These are phyloP conservation scores for Atkinsonella texensis DNA, from an alignment of 2,329 filamentous ascomycete genomes.

Conservation along the genomic window DNA sequence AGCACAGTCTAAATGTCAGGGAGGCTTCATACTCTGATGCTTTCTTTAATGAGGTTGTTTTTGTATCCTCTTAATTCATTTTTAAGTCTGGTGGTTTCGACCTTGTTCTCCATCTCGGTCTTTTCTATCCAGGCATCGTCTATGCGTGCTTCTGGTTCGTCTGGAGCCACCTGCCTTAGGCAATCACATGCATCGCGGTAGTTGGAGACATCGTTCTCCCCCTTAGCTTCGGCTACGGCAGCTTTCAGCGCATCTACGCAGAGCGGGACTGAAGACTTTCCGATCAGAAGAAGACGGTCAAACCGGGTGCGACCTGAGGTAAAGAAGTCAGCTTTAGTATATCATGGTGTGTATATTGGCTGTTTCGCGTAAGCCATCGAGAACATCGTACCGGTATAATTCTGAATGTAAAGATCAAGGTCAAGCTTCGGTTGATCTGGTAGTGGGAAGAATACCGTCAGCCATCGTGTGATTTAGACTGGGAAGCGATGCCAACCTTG, in stretches of 20 bases:
- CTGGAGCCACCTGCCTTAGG: slow-evolving; percentile 50
- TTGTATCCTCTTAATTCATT: slow-evolving; percentile 83
- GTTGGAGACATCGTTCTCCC: slow-evolving; percentile 56
- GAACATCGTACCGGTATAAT: slow-evolving; percentile 59
- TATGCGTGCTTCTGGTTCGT: slow-evolving; percentile 52
- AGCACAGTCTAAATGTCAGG: not conserved
- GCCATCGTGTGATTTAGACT: not conserved
- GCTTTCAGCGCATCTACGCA: slow-evolving; percentile 69
- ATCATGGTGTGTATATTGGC: not conserved
- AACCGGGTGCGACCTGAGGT: slow-evolving; percentile 62
- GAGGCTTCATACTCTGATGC: slow-evolving; percentile 56
- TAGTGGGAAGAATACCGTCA: not conserved
- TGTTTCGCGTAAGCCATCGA: not conserved
- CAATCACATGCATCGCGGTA: slow-evolving; percentile 60
- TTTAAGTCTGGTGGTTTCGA: slow-evolving; percentile 66
- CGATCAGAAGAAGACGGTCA: slow-evolving; percentile 73
- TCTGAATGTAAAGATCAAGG: slow-evolving; percentile 78
- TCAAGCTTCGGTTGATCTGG: slow-evolving; percentile 77
- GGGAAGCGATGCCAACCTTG: slow-evolving; percentile 24
- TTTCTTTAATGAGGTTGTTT: slow-evolving; percentile 95
- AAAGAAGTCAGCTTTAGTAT: not conserved
- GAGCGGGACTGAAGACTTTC: slow-evolving; percentile 62
- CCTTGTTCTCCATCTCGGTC: slow-evolving; percentile 52
- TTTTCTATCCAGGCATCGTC: slow-evolving; percentile 68
- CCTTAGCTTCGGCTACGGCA: slow-evolving; percentile 65